Base-by-base conservation (phyloP, 257 asterid genomes). In the Cynanchum wilfordii region DNA sequence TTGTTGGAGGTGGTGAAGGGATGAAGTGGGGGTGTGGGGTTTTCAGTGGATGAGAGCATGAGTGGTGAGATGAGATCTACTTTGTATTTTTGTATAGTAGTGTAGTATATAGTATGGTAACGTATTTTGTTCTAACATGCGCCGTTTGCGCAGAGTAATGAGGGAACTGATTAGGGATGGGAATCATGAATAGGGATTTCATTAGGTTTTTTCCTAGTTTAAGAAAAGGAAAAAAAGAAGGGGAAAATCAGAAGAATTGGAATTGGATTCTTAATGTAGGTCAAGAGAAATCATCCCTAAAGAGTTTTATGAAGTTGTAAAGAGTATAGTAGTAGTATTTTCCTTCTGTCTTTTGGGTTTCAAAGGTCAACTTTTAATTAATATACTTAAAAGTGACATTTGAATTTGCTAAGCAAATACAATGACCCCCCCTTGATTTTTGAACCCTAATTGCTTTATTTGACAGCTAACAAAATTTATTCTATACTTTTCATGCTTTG, bases 81-180 rank as follows among this genome's bases (percentile, higher is more conserved):
- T 54, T 16, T 0, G 7, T 72, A 50, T 30, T 40, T 38, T 51
- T 33, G 38, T 2, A 33, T 33, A 0, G 47, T 42, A 7, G 45
- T 42, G 45, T 42, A 42, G 10, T 40, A 40, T 8, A 11, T 42
- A 0, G 10, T 42, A 10, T 1, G 1, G 47, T 42, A 10, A 7
- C 0, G 1, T 42, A 42, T 42, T 42, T 42, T 50, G 67, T 59
- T 50, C 86, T 83, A 82, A 75, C 56, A 22, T 85, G 89, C 91
- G 84, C 85, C 33, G 82, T 68, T 77, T 70, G 86, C 77, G 82
- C 74, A 80, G 85, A 77, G 44, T 29, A 71, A 67, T 62, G 72
- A 38, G 65, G 66, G 49, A 36, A 63, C 27, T 63, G 44, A 17
- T 3, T 12, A 11, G 40, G 66, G 66, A 13, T 24, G 3, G 66